Evolutionary conservation across 148 eudicot genomes (phyloP), one percentile per base, ranked within the genome.

Genomic region (Vaccinium corymbosum): DNA sequence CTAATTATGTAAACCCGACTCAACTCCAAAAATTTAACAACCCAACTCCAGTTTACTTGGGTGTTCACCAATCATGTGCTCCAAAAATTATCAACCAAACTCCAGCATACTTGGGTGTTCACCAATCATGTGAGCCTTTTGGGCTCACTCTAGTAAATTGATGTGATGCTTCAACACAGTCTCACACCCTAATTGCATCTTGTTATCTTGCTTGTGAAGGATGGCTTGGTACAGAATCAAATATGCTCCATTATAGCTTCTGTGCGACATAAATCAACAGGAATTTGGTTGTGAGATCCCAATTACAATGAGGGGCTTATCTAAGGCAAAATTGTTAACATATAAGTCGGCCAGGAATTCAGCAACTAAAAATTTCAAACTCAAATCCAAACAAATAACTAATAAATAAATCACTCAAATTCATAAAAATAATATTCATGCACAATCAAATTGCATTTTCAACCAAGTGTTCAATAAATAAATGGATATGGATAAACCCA

Each of bases 121-220:
- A 64, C 71, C 71, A 64, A 61, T n/a, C 68, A 61, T 61, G 27
- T 20, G 68, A 61, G 68, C 68, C 27, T 5, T 61, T 61, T 25
- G 8, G 68, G 68, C 68, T 61, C 27, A 61, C 68, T n/a, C 68
- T 61, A 64, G 71, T 64, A 64, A 64, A 25, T 64, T 64, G 71
- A 64, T 64, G 71, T 2, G 71, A 64, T 64, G 71, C 71, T 22
- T 22, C 13, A 9, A 64, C 15, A 3, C 4, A 3, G 29, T 64
- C 29, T 64, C 71, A 64, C 71, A 64, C 32, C 71, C 71, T 64
- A 64, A 64, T 64, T 64, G 71, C 71, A 64, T 22, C 71, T 64
- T 64, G 71, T 22, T 7, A 64, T 64, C 71, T 64, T 9, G 29
- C 13, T 10, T 4, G 32, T 64, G 5, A 64, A 22, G 71, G 71